phyloP scores from a whole-genome alignment of 495 filamentous ascomycete species.

The Bathelium albidoporum region DNA sequence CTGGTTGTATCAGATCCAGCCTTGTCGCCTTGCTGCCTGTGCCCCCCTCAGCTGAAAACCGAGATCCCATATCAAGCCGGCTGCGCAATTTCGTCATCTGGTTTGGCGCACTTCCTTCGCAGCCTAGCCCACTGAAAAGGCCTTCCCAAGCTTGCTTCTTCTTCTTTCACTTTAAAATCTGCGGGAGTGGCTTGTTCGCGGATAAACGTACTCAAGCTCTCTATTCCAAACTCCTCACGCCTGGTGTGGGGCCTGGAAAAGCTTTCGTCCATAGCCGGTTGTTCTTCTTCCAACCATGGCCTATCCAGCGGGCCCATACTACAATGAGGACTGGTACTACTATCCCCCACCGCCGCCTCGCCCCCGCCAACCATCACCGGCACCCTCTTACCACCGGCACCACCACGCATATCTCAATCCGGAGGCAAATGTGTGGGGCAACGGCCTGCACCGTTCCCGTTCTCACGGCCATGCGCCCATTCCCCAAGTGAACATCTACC shows the following conservation, averaged over 20 bases:
- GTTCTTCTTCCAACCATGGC: too few relatives aligned
- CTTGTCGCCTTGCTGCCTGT: background rate
- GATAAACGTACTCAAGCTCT: too few relatives aligned
- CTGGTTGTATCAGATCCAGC: background rate
- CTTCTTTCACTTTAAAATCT: background rate
- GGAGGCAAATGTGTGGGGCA: conserved; percentile 8
- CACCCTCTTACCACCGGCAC: background rate
- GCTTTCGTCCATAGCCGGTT: too few relatives aligned
- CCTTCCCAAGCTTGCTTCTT: background rate
- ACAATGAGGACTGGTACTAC: background rate
- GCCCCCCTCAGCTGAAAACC: background rate
- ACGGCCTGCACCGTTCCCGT: conserved; percentile 27
- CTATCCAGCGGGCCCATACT: background rate
- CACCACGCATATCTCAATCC: conserved; percentile 6
- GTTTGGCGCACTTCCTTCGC: background rate
- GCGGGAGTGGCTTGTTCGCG: background rate
- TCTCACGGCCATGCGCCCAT: conserved; percentile 27
- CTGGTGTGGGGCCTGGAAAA: too few relatives aligned
- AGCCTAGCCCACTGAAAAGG: background rate
- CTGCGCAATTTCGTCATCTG: background rate
- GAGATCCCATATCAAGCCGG: background rate
- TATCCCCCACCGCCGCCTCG: background rate
- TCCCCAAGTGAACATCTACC: conserved; percentile 29
- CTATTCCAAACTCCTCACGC: too few relatives aligned
- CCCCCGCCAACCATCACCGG: background rate